A percentile compares a stretch with the other conserved stretches of the same genome.
Conservation (phyloP, 1,139 yeast species). For the Geotrichum bryndzae region DNA sequence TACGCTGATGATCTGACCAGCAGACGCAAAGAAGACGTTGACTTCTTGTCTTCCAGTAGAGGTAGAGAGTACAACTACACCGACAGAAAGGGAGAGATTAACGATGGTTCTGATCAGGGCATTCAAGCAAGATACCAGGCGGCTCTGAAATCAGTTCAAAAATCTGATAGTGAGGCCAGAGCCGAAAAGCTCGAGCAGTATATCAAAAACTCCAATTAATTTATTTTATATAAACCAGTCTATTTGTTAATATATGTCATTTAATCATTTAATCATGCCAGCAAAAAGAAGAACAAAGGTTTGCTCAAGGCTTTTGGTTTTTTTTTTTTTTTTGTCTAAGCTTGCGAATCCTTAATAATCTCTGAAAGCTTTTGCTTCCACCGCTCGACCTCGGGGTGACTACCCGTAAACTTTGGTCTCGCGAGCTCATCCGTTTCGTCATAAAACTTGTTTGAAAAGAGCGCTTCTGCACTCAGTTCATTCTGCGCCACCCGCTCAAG, state of each 20-base stretch:
- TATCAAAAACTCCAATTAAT: slow-evolving; percentile 13
- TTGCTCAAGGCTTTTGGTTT: not conserved
- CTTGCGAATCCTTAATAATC: not conserved
- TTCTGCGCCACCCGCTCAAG: slow-evolving; percentile 38
- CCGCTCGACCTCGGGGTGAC: slow-evolving; percentile 12
- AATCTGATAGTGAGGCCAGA: slow-evolving; percentile 18
- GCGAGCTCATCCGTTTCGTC: slow-evolving; percentile 41
- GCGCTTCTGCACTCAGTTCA: slow-evolving; percentile 49
- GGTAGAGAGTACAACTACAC: slow-evolving; percentile 72
- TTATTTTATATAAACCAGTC: slow-evolving; percentile 7
- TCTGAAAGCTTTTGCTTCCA: slow-evolving; percentile 3
- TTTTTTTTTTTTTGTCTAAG: not conserved
- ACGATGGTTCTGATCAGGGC: slow-evolving; percentile 44
- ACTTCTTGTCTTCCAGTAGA: slow-evolving; percentile 13
- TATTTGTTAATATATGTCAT: not conserved
- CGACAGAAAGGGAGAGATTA: slow-evolving; percentile 54
- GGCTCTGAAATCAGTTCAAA: slow-evolving; percentile 38
- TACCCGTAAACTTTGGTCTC: slow-evolving; percentile 20
- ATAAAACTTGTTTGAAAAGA: slow-evolving; percentile 48
- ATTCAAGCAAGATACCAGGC: slow-evolving; percentile 66
- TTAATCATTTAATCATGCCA: not conserved
- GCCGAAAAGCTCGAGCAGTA: slow-evolving; percentile 16
- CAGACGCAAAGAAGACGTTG: slow-evolving; percentile 27
- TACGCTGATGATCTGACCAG: slow-evolving; percentile 30
- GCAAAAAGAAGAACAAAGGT: not conserved